Conservation (phyloP, 352 stramenopile genomes). For the Phytophthora constricta region DNA sequence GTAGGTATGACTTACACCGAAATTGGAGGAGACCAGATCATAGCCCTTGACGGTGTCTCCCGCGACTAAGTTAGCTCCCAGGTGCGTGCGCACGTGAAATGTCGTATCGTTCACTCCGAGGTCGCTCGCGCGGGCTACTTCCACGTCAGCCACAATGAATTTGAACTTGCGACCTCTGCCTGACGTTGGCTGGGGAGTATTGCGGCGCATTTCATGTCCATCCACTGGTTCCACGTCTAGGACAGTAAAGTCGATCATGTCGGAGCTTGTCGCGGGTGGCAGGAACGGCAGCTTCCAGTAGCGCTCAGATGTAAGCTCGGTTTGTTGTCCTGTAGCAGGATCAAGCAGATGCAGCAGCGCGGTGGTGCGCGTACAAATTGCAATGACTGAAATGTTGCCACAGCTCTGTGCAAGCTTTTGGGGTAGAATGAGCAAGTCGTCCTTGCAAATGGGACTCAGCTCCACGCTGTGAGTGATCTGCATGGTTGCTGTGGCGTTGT, state of each 20-base stretch:
- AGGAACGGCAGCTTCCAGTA: slow-evolving; percentile 80
- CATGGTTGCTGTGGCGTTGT: slow-evolving; percentile 67
- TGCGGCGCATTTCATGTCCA: slow-evolving; percentile 22
- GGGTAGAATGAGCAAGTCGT: slow-evolving; percentile 73
- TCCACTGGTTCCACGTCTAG: slow-evolving; percentile 72
- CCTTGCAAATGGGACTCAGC: slow-evolving; percentile 75
- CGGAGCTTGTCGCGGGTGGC: slow-evolving; percentile 56
- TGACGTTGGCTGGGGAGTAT: slow-evolving; percentile 4
- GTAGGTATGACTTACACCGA: slow-evolving; percentile 48
- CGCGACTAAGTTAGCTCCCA: slow-evolving; percentile 59
- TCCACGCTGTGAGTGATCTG: slow-evolving; percentile 77
- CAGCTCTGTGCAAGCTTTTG: slow-evolving; percentile 61
- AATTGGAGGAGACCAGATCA: slow-evolving; percentile 65
- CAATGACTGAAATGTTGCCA: slow-evolving; percentile 64
- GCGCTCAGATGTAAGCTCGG: slow-evolving; percentile 62
- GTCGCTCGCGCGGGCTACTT: slow-evolving; percentile 71
- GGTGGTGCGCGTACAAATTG: slow-evolving; percentile 68
- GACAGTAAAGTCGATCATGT: slow-evolving; percentile 78
- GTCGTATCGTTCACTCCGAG: slow-evolving; percentile 86
- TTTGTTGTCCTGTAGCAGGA: slow-evolving; percentile 57
- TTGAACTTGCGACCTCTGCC: slow-evolving; percentile 25
- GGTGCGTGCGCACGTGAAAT: slow-evolving; percentile 68
- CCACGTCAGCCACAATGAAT: slow-evolving; percentile 67
- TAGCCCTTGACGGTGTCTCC: slow-evolving; percentile 81
- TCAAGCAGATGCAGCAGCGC: slow-evolving; percentile 73